These are phyloP conservation scores for Cynanchum wilfordii DNA, from an alignment of 257 asterid genomes.

Conservation along the genomic window DNA sequence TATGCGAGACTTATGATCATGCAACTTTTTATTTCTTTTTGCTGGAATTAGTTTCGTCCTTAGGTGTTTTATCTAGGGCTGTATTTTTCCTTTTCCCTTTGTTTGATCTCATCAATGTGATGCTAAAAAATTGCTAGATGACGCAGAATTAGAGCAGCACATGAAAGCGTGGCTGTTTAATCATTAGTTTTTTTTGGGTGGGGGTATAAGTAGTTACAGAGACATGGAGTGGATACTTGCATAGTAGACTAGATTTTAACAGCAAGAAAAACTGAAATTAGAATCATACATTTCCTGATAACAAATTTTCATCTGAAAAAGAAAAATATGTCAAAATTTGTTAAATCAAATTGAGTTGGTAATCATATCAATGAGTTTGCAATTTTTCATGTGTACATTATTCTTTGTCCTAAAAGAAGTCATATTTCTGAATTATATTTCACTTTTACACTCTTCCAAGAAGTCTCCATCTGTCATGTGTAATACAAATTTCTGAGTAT, in stretches of 20 bases:
- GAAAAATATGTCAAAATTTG: not conserved
- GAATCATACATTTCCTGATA: not conserved
- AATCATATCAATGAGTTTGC: not conserved
- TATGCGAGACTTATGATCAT: not conserved
- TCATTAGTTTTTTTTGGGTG: no score
- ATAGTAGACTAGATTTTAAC: not conserved
- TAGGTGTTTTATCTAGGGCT: not conserved
- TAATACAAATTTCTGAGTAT: not conserved
- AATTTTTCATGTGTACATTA: not conserved
- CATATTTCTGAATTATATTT: not conserved
- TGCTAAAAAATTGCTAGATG: not conserved
- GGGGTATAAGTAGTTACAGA: not conserved
- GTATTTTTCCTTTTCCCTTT: no score
- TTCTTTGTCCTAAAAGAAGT: slow-evolving; percentile 4
- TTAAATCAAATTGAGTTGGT: not conserved
- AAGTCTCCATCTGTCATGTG: not conserved
- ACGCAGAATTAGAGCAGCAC: not conserved
- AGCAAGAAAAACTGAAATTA: not conserved
- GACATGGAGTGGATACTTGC: no score
- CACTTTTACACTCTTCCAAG: not conserved
- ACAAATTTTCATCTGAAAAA: not conserved
- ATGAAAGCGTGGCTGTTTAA: not conserved
- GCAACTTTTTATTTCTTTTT: not conserved
- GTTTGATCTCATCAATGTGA: not conserved
- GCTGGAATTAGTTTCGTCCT: not conserved